A percentile compares a stretch with the other conserved stretches of the same genome.
Conservation (phyloP, 78 protist species). For the Dictyostelium brefeldianum region DNA sequence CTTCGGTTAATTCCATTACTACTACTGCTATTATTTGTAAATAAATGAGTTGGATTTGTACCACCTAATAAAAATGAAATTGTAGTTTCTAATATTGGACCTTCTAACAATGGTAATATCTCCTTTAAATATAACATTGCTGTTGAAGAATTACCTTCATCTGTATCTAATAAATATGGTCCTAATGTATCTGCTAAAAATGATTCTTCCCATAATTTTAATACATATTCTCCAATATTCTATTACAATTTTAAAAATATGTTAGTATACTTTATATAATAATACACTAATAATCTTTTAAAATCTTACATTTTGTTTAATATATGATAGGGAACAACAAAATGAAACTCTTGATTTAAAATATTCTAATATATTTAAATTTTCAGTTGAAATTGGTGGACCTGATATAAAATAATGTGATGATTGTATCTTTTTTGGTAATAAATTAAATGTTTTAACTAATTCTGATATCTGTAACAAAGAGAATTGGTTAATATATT, state of each 20-base stretch:
- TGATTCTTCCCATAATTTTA: slow-evolving; percentile 70
- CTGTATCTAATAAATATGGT: slow-evolving; percentile 37
- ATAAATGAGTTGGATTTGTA: neutral
- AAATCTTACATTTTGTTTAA: slow-evolving; percentile 71
- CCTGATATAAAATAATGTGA: slow-evolving; percentile 47
- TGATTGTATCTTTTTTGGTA: slow-evolving; percentile 55
- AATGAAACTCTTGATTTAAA: slow-evolving; percentile 73
- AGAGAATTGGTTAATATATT: no score
- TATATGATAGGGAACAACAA: slow-evolving; percentile 45
- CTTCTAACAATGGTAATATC: slow-evolving; percentile 57
- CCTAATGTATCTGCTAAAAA: slow-evolving; percentile 75
- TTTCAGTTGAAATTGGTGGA: slow-evolving; percentile 74
- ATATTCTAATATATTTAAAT: slow-evolving; percentile 39
- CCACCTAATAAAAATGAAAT: slow-evolving; percentile 68
- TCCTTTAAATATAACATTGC: slow-evolving; percentile 67
- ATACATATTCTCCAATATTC: slow-evolving; percentile 70
- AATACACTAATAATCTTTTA: neutral
- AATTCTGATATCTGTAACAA: slow-evolving; percentile 65
- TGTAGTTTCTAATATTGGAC: slow-evolving; percentile 21
- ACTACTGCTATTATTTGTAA: neutral
- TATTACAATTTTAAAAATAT: neutral
- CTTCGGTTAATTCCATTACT: neutral
- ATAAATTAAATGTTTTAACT: slow-evolving; percentile 39
- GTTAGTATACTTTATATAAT: neutral
- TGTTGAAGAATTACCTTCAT: slow-evolving; percentile 21